phyloP scores from a whole-genome alignment of 805 yeast genomes.

The Wickerhamiella slavikovae region DNA sequence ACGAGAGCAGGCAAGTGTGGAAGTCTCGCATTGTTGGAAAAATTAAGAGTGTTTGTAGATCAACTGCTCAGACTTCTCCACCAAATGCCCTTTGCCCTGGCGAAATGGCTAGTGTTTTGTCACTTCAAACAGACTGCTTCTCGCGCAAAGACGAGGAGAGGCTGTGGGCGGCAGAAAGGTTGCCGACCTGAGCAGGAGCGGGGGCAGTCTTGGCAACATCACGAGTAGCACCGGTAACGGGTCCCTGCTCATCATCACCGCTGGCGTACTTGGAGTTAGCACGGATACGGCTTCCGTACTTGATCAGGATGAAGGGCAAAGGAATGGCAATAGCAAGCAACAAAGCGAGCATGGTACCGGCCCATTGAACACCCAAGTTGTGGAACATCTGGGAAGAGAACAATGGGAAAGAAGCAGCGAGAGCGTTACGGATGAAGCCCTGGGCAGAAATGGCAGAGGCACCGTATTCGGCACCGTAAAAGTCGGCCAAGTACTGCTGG shows the following conservation, averaged over 20 bases:
- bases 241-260: constrained; percentile 1
- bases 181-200: no score
- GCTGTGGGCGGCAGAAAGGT: no score
- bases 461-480: constrained; percentile 43
- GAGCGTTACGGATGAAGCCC: constrained; percentile 42
- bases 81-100: no score
- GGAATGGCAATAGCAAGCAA: constrained; percentile 37
- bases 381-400: constrained; percentile 54
- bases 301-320: constrained; percentile 45
- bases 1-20: no score
- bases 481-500: constrained; percentile 51
- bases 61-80: no score
- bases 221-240: no score
- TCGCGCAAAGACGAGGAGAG: no score
- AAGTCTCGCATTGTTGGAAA: no score
- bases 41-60: no score
- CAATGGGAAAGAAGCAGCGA: constrained; percentile 52
- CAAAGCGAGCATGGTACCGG: constrained; percentile 49
- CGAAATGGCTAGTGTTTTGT: no score
- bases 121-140: no score
- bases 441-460: constrained; percentile 67
- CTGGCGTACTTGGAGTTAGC: constrained; percentile 34
- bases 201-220: no score
- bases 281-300: constrained; percentile 37
- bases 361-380: constrained; percentile 56